Evolutionary conservation across 2,329 filamentous ascomycete species (phyloP), one percentile per base, ranked within the genome.

Genomic region (Pseudogymnoascus destructans): DNA sequence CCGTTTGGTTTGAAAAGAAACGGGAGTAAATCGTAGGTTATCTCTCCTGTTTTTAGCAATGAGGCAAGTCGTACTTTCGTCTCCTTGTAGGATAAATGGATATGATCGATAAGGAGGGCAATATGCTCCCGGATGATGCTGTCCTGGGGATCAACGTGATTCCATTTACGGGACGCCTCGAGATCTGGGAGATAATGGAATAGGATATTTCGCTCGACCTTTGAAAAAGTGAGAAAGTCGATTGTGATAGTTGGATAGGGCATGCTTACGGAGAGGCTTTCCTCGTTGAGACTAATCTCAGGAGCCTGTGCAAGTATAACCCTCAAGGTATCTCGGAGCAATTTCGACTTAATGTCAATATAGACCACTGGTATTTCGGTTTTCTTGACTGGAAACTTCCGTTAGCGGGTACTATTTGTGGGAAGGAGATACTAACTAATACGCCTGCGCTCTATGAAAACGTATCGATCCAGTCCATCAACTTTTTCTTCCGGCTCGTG

Each of bases 91-190:
- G 27, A 35, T 38, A 23, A 19, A 21, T 38, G 11, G n/a, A 59
- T 33, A 32, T 59, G 33, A 17, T 57, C 49, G 21, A 57, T 38
- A 49, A 58, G 36, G 3, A 58, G 35, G 30, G 32, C 21, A 38
- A 58, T 30, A 63, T 62, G 21, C 68, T 68, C 55, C 67, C 65
- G 23, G 23, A 27, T 54, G 13, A 13, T 30, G n/a, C 23, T 27
- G 23, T 54, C 46, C 46, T 27, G 13, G 27, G 46, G 46, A 54
- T 54, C 21, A 54, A 54, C 15, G 46, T 5, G 7, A 32, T 54
- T 32, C 38, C 15, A 40, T 13, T 40, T 40, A 2, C 36, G 56
- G 32, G 17, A 56, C 49, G 58, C 55, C 54, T 62, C 30, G 36
- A 61, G 38, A 19, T 61, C 49, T 32, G 56, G 17, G 42, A 59